Evolutionary conservation across 176 grass and related monocot genomes (phyloP).

Genomic region (Lolium perenne): DNA sequence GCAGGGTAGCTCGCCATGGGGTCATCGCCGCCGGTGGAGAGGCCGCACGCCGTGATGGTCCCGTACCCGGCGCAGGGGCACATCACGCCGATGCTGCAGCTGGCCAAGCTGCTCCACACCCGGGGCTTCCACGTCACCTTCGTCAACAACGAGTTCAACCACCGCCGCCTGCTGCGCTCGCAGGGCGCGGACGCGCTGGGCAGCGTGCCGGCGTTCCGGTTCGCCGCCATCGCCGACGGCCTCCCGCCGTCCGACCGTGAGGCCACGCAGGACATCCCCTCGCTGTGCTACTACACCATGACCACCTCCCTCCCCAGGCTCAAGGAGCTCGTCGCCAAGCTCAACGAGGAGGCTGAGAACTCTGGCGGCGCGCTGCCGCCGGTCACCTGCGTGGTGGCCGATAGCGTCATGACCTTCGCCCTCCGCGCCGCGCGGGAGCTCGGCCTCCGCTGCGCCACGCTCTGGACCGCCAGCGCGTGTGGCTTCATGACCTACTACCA

Average conservation of each 20-base stretch:
- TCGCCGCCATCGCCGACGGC: constrained; percentile 46
- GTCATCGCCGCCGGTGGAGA: too few species aligned
- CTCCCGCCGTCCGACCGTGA: constrained; percentile 43
- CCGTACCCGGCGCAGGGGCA: constrained; percentile 66
- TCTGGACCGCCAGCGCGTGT: constrained; percentile 51
- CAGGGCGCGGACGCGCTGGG: not conserved
- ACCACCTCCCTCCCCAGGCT: constrained; percentile 42
- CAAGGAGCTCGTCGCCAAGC: constrained; percentile 25
- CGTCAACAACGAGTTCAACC: constrained; percentile 71
- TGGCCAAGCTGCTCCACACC: constrained; percentile 64
- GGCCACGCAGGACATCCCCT: constrained; percentile 47
- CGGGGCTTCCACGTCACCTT: constrained; percentile 71
- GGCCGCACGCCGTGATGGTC: constrained; percentile 51
- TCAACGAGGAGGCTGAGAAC: not conserved
- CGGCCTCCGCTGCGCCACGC: constrained; percentile 39
- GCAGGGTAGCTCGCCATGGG: too few species aligned
- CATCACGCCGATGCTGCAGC: constrained; percentile 68
- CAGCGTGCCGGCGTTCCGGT: constrained; percentile 31
- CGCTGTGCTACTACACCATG: constrained; percentile 39
- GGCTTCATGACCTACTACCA: constrained; percentile 51
- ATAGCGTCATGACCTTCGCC: constrained; percentile 46
- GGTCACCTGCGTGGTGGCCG: constrained; percentile 43
- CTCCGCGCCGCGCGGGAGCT: constrained; percentile 45
- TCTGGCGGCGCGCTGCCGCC: not conserved
- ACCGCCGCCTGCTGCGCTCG: constrained; percentile 45